These are phyloP conservation scores for Pseudofabraea citricarpa DNA, from an alignment of 2,329 filamentous ascomycete genomes.

Conservation along the genomic window DNA sequence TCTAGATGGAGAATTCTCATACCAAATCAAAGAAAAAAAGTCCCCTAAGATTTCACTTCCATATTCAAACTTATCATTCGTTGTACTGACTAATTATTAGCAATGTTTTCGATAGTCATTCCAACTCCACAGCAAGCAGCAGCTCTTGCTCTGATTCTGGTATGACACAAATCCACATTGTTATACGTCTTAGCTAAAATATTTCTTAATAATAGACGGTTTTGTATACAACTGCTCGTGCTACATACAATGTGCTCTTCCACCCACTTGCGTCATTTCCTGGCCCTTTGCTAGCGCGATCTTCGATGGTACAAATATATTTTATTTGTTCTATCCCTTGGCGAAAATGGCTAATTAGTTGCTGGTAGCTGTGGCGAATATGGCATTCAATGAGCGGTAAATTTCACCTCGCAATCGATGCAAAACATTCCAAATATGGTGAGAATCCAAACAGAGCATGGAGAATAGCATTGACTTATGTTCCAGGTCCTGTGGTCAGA, in stretches of 20 bases:
- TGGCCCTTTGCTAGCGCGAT: not conserved
- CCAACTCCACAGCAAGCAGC: no score
- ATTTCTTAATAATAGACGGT: no score
- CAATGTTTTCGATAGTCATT: no score
- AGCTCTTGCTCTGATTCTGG: no score
- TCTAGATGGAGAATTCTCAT: no score
- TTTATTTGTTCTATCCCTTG: not conserved
- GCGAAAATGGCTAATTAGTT: not conserved
- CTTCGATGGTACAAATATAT: not conserved
- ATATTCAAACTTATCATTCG: no score
- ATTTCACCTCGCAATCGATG: slow-evolving; percentile 19
- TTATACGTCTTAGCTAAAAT: no score
- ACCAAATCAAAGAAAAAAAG: no score
- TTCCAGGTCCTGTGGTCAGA: slow-evolving; percentile 15
- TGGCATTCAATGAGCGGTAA: slow-evolving; percentile 16
- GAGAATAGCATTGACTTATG: not conserved
- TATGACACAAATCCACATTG: no score
- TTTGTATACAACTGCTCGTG: no score
- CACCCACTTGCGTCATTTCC: not conserved
- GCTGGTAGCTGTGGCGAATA: slow-evolving; percentile 30
- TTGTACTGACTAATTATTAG: no score
- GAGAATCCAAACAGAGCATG: not conserved
- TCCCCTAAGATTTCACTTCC: no score
- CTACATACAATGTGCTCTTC: not conserved
- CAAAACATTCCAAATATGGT: slow-evolving; percentile 15